A percentile compares a stretch with the other conserved stretches of the same genome.
Evolutionary conservation across 257 asterid genomes (phyloP).

Genomic region (Lithospermum erythrorhizon): DNA sequence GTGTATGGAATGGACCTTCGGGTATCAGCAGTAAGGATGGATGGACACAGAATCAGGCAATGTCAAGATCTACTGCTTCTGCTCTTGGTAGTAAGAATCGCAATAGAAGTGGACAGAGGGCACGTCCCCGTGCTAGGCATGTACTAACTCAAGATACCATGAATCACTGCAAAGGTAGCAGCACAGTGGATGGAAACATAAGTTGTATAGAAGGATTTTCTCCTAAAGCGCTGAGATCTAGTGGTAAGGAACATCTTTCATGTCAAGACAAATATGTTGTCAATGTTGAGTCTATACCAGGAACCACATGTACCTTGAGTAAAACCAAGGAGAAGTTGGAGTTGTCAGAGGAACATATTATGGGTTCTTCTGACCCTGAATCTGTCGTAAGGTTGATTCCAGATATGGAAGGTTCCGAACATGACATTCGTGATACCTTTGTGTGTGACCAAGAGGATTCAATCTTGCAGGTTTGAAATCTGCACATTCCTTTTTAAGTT

Average conservation of each 20-base stretch:
- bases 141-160: constrained; percentile 19
- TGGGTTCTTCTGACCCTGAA: constrained; percentile 20
- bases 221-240: constrained; percentile 25
- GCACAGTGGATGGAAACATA: constrained; percentile 31
- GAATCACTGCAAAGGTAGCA: constrained; percentile 30
- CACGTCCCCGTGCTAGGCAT: constrained; percentile 19
- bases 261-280: constrained; percentile 16
- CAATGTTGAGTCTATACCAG: constrained; percentile 28
- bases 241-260: constrained; percentile 31
- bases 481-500: constrained; percentile 7
- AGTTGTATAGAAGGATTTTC: constrained; percentile 24
- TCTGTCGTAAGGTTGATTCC: constrained; percentile 21
- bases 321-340: constrained; percentile 12
- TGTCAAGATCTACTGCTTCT: constrained; percentile 53
- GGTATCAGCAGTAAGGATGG: constrained; percentile 71
- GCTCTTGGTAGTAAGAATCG: constrained; percentile 28
- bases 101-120: constrained; percentile 29
- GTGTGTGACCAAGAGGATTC: constrained; percentile 20
- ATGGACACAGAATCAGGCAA: constrained; percentile 29
- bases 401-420: constrained; percentile 18
- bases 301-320: constrained; percentile 28
- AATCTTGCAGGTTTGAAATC: constrained; percentile 40
- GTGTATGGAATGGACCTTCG: neutral
- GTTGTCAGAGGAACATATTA: constrained; percentile 15
- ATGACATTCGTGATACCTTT: constrained; percentile 16